Evolutionary conservation across 441 rosid species (phyloP), one percentile per base, ranked within the genome.

Genomic region (Macaranga tanarius): DNA sequence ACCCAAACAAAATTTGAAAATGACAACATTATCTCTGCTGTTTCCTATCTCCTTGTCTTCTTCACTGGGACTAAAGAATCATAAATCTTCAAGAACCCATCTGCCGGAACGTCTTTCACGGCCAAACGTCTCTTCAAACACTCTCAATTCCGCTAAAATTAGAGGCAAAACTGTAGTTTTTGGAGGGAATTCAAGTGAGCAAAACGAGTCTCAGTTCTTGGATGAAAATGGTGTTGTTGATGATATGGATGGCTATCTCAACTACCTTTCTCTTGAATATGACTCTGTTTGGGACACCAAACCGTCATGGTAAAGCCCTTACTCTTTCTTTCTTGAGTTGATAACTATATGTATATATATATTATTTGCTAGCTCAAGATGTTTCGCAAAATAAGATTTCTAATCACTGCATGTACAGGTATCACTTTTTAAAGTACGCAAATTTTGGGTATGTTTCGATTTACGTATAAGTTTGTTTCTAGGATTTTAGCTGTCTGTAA

Each of bases 251-350:
- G 94, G 94, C 57, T 90, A 86, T 83, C 84, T 91, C 70, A 91
- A 90, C 74, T 22, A 88, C 70, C 92, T 94, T 15, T 92, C 99
- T 58, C 97, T 93, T 22, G 99, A 92, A 69, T 94, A 94, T 80
- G 99, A 94, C 72, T 89, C 97, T 34, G 96, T 94, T n/a, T 92
- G 99, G 99, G 99, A 94, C 84, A 94, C 97, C 47, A 90, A 90
- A 75, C 97, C 99, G 9, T 88, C 90, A 61, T 94, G 99, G 97
- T 94, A 73, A 74, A 55, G 11, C 56, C 59, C 48, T 45, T 45
- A 28, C 1, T 63, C 23, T 10, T 23, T 63, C 23, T 10, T 23
- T 34, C 38, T 34, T 34, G 38, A 34, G 38, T 3, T 34, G 38
- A 34, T 34, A 34, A n/a, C 4, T 34, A n/a, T n/a, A n/a, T n/a